Conservation (phyloP, 2,329 filamentous ascomycete species). For the Diplodia intermedia region DNA sequence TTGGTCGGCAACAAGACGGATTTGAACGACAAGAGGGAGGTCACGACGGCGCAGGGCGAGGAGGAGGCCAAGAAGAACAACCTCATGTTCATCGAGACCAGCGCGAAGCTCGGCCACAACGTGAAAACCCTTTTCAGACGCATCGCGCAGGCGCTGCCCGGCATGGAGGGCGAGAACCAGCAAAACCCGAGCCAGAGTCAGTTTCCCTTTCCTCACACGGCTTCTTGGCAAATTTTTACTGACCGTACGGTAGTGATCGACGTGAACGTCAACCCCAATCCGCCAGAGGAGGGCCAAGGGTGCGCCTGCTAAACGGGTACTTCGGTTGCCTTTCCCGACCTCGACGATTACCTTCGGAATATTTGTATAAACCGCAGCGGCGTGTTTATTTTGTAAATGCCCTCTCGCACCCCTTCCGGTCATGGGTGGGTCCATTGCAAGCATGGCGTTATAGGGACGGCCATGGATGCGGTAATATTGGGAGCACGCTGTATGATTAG, state of each 20-base stretch:
- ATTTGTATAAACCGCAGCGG: slow-evolving; percentile 31
- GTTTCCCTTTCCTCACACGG: slow-evolving; percentile 46
- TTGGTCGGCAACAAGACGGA: slow-evolving; percentile 99
- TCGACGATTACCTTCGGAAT: slow-evolving; percentile 26
- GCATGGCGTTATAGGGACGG: slow-evolving; percentile 45
- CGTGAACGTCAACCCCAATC: slow-evolving; percentile 80
- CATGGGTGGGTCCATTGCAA: slow-evolving; percentile 40
- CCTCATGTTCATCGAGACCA: slow-evolving; percentile 98
- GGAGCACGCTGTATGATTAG: slow-evolving; percentile 32
- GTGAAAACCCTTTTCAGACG: slow-evolving; percentile 97
- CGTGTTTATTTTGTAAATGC: slow-evolving; percentile 33
- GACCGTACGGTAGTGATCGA: slow-evolving; percentile 74
- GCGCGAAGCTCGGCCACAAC: slow-evolving; percentile 96
- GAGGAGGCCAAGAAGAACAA: slow-evolving; percentile 98
- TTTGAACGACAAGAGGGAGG: slow-evolving; percentile 96
- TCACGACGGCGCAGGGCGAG: slow-evolving; percentile 94
- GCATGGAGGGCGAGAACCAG: slow-evolving; percentile 91
- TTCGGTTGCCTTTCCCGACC: slow-evolving; percentile 10
- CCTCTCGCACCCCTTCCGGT: slow-evolving; percentile 23
- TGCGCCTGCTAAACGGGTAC: slow-evolving; percentile 45
- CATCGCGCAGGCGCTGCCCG: slow-evolving; percentile 96
- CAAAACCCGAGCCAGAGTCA: slow-evolving; percentile 80
- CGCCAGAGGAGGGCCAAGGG: slow-evolving; percentile 36
- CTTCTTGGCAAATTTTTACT: slow-evolving; percentile 35
- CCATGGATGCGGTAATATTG: slow-evolving; percentile 28